Evolutionary conservation across 805 yeast genomes (phyloP).

Genomic region (Starmerella ratchasimensis): DNA sequence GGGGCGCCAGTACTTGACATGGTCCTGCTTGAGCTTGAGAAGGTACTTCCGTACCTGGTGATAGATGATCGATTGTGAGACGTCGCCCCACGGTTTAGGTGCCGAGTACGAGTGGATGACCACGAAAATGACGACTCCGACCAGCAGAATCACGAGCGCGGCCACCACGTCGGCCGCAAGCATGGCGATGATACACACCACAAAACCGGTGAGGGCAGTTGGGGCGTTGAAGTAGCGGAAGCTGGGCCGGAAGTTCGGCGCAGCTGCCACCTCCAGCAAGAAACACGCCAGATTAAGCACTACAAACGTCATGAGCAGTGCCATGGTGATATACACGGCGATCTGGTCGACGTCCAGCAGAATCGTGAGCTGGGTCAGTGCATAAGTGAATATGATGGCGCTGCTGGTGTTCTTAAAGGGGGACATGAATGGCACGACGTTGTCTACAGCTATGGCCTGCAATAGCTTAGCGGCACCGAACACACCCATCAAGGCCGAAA

Average conservation of each 20-base stretch:
- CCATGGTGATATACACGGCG: conserved; percentile 94
- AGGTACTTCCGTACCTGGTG: conserved; percentile 93
- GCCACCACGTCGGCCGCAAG: conserved; percentile 85
- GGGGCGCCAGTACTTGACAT: conserved; percentile 97
- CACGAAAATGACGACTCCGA: conserved; percentile 52
- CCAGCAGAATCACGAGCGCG: conserved; percentile 60
- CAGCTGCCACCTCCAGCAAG: conserved; percentile 70
- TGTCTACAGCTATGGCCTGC: conserved; percentile 83
- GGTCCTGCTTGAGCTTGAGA: conserved; percentile 70
- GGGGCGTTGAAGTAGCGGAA: conserved; percentile 71
- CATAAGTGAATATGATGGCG: conserved; percentile 65
- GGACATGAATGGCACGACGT: conserved; percentile 66
- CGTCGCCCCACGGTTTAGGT: conserved; percentile 97
- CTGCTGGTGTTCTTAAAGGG: conserved; percentile 49
- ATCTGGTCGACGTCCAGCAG: conserved; percentile 86
- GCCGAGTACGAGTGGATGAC: conserved; percentile 83
- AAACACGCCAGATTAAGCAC: conserved; percentile 92
- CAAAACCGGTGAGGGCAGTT: conserved; percentile 69
- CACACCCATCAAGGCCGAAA: conserved; percentile 88
- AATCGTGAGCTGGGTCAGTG: conserved; percentile 68
- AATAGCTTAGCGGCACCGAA: conserved; percentile 88
- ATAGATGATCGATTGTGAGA: conserved; percentile 84
- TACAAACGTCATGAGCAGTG: conserved; percentile 87
- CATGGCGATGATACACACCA: conserved; percentile 69
- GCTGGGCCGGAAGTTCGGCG: conserved; percentile 97